Evolutionary conservation across 495 filamentous ascomycete species (phyloP), one percentile per base, ranked within the genome.

Genomic region (Platismatia glauca): DNA sequence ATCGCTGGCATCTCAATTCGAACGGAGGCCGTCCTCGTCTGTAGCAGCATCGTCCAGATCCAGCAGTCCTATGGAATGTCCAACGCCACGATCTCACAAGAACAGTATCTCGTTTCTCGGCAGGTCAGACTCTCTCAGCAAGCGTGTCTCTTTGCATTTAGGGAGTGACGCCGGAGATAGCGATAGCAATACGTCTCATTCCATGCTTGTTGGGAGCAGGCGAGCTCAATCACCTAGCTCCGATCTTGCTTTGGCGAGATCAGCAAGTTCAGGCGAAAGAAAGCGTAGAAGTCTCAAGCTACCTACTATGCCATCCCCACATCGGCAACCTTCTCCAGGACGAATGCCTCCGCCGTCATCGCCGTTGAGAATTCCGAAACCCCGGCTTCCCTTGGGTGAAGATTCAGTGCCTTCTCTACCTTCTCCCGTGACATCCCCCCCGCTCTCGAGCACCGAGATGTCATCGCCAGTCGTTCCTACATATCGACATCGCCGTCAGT

Each of bases 201-300:
- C 89, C n/a, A 75, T 85, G 22, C 79, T 90, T 62, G 82, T 89
- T 1, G 79, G 86, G 22, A 81, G 79, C 1, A 76, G 80, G 61
- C 83, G 89, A 63, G 93, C 89, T 7, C 91, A 97, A 64, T 97
- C 95, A 12, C 94, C 94, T 9, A 86, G 87, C 62, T 96, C 92
- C 31, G 94, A 97, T 61, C 82, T 87, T 46, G 86, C 86, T 65
- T 75, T 96, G 33, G 79, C 81, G 43, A 78, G 87, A 55, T 81
- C 87, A 62, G 79, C 86, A 24, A 88, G 86, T 69, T 84, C 86
- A 8, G 77, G 84, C 35, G 89, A 94, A 59, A 84, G 90, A 41
- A 89, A 95, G 60, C 86, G 94, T 43, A 83, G 85, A 71, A 95
- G 91, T 69, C 75, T 96, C 59, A 86, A 90, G 35, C 81, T 95